These are phyloP conservation scores for Dictyostelium purpureum DNA, from an alignment of 78 protist species.

Conservation along the genomic window DNA sequence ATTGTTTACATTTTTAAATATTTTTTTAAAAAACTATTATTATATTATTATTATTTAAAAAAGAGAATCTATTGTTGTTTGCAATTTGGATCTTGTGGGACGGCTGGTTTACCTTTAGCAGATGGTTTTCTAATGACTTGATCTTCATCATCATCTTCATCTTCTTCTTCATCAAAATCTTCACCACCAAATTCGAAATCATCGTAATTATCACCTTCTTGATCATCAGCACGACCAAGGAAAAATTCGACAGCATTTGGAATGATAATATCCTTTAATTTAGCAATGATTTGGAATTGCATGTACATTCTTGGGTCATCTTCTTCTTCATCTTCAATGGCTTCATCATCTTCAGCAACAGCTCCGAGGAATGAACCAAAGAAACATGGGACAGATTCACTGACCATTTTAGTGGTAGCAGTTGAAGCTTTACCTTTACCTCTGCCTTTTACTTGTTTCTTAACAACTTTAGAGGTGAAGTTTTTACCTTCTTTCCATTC, in stretches of 20 bases:
- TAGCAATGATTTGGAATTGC: conserved; percentile 26
- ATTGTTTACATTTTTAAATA: too few species aligned
- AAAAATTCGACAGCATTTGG: conserved; percentile 68
- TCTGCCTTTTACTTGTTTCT: conserved; percentile 46
- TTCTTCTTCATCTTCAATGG: not conserved
- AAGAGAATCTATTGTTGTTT: conserved; percentile 56
- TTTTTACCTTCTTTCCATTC: conserved; percentile 82
- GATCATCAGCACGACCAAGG: conserved; percentile 42
- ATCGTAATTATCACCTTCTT: conserved; percentile 19
- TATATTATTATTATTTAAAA: too few species aligned
- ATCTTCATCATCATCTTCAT: conserved; percentile 46
- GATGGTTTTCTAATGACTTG: conserved; percentile 16
- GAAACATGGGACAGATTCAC: conserved; percentile 44
- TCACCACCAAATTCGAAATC: conserved; percentile 53
- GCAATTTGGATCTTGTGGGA: conserved; percentile 38
- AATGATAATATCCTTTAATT: conserved; percentile 26
- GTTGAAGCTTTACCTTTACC: conserved; percentile 24
- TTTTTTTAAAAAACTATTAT: too few species aligned
- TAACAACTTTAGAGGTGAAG: conserved; percentile 19
- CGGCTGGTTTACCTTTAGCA: not conserved
- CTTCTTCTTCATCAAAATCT: conserved; percentile 63
- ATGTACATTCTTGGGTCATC: conserved; percentile 1
- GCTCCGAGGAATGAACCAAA: conserved; percentile 6
- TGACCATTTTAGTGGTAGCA: not conserved
- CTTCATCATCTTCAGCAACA: not conserved